phyloP scores from a whole-genome alignment of 108 stramenopile genomes.

The Cyclotella sp. region DNA sequence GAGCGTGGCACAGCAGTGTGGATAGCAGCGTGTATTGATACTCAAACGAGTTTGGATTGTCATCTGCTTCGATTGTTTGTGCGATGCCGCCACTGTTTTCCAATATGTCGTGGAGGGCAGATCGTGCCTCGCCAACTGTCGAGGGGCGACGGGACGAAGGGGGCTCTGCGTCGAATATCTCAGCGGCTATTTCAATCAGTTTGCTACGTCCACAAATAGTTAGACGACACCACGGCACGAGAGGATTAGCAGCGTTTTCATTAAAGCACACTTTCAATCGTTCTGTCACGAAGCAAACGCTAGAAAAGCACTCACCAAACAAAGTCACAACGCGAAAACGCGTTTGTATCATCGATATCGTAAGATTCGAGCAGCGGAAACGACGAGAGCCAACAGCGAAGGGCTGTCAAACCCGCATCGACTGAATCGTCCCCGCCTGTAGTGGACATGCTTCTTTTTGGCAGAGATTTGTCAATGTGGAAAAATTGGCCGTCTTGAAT shows the following conservation, averaged over 20 bases:
- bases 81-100: not conserved
- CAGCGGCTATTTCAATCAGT: constrained; percentile 32
- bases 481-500: no score
- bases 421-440: no score
- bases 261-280: no score
- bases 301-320: constrained; percentile 4
- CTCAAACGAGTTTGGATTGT: constrained; percentile 15
- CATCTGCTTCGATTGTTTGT: constrained; percentile 7
- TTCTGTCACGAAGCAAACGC: not conserved
- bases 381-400: constrained; percentile 30
- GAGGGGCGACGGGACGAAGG: constrained; percentile 5
- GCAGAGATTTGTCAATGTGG: no score
- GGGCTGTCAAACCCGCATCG: constrained; percentile 9
- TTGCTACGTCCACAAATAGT: constrained; percentile 5
- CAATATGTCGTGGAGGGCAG: constrained; percentile 17
- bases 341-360: not conserved
- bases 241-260: no score
- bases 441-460: no score
- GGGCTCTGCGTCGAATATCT: constrained; percentile 31
- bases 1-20: constrained; percentile 39
- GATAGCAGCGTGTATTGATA: constrained; percentile 27
- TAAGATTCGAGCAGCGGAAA: constrained; percentile 34
- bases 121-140: constrained; percentile 18
- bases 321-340: constrained; percentile 4
- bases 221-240: not conserved